A percentile compares a stretch with the other conserved stretches of the same genome.
phyloP scores from a whole-genome alignment of 2,329 filamentous ascomycete species.

The Botrytis sinoallii region DNA sequence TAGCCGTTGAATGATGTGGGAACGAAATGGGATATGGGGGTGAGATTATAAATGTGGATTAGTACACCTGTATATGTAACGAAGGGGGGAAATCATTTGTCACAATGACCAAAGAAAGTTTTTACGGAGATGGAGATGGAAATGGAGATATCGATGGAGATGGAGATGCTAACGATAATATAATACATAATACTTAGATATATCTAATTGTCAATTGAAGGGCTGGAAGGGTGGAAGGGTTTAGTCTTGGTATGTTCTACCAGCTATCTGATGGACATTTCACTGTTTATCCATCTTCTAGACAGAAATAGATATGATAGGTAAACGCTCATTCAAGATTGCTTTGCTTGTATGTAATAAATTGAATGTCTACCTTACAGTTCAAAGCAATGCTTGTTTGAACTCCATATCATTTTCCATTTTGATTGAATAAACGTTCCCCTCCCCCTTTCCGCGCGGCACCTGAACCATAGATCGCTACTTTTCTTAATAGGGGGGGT shows the following conservation, averaged over 20 bases:
- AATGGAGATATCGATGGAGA: not conserved
- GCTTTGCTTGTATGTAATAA: not conserved
- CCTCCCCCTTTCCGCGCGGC: not conserved
- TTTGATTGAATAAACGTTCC: not conserved
- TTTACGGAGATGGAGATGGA: not conserved
- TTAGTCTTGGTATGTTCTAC: not conserved
- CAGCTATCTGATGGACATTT: not conserved
- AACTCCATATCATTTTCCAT: not conserved
- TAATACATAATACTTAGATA: not conserved
- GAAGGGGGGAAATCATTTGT: not conserved
- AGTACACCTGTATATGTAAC: not conserved
- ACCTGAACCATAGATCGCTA: not conserved
- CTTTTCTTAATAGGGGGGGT: not conserved
- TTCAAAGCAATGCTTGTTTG: not conserved
- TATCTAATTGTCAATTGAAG: not conserved
- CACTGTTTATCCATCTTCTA: not conserved
- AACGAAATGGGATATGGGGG: not conserved
- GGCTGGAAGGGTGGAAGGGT: not conserved
- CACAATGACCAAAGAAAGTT: not conserved
- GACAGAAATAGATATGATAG: not conserved
- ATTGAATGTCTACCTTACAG: not conserved
- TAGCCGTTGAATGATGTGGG: not conserved
- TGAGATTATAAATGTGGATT: conserved; percentile 1
- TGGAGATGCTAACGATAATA: not conserved
- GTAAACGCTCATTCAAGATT: not conserved